Evolutionary conservation across 2,329 filamentous ascomycete genomes (phyloP).

Genomic region (Paraphoma chrysanthemicola): DNA sequence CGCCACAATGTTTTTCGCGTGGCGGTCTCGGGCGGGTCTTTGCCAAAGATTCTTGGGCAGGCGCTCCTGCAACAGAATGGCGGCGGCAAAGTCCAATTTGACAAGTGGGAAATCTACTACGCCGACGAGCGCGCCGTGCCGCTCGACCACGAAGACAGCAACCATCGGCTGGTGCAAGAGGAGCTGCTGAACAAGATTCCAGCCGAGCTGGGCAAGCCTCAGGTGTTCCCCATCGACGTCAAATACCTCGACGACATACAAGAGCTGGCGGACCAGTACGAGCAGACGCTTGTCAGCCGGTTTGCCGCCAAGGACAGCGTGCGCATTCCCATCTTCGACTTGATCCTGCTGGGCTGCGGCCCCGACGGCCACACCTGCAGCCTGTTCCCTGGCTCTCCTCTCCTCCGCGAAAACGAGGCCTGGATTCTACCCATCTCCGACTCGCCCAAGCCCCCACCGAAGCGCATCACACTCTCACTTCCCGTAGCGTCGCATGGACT

Average conservation of each 20-base stretch:
- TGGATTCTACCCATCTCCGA: conserved; percentile 94
- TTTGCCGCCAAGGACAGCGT: conserved; percentile 95
- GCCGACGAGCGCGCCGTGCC: conserved; percentile 96
- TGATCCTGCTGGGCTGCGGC: conserved; percentile 90
- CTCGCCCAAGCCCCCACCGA: conserved; percentile 91
- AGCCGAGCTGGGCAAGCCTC: conserved; percentile 67
- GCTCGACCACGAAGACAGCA: conserved; percentile 90
- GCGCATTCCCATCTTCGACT: conserved; percentile 92
- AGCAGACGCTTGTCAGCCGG: conserved; percentile 81
- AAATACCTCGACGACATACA: conserved; percentile 76
- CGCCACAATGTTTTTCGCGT: conserved; percentile 89
- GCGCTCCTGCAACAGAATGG: conserved; percentile 70
- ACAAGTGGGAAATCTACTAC: conserved; percentile 97
- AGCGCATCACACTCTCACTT: conserved; percentile 88
- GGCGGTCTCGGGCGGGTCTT: conserved; percentile 90
- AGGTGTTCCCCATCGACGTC: conserved; percentile 80
- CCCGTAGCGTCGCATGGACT: conserved; percentile 88
- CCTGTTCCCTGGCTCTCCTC: conserved; percentile 87
- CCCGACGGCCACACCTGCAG: conserved; percentile 98
- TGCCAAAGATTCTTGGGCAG: conserved; percentile 85
- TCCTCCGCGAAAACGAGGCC: conserved; percentile 84
- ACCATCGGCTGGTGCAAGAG: conserved; percentile 85
- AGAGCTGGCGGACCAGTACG: conserved; percentile 92
- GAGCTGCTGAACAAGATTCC: conserved; percentile 92
- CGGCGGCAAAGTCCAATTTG: conserved; percentile 74